Percentiles rank a stretch among this genome's conserved stretches.
phyloP scores from a whole-genome alignment of 148 eudicot genomes.

The Nyssa sinensis region DNA sequence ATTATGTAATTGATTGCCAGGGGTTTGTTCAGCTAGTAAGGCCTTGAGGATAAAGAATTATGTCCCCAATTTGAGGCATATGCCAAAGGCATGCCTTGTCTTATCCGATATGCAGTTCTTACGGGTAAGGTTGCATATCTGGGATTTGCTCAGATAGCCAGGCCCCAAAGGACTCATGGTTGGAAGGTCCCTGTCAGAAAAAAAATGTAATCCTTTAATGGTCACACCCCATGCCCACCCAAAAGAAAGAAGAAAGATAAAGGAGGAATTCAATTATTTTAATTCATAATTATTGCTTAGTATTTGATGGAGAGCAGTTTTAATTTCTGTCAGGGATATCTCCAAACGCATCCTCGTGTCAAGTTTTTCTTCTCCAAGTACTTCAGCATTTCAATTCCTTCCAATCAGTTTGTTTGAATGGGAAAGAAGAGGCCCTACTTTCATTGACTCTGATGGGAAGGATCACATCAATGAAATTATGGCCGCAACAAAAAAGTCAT shows the following conservation, averaged over 20 bases:
- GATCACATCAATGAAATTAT: conserved; percentile 40
- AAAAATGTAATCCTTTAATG: not conserved
- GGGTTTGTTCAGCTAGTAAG: no score
- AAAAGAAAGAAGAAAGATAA: not conserved
- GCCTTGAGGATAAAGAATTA: no score
- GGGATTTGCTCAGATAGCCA: no score
- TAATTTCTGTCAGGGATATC: conserved; percentile 59
- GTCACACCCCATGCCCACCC: not conserved
- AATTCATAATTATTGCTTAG: not conserved
- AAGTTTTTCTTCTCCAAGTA: conserved; percentile 68
- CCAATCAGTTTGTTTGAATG: conserved; percentile 65
- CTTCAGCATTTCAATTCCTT: conserved; percentile 50
- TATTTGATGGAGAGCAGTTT: not conserved
- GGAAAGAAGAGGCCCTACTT: conserved; percentile 34
- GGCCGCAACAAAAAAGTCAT: conserved; percentile 48
- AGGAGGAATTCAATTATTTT: not conserved
- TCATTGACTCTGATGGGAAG: conserved; percentile 27
- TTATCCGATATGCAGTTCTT: no score
- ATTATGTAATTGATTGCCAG: no score
- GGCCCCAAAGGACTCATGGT: no score
- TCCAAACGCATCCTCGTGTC: conserved; percentile 53
- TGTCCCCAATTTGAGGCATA: no score
- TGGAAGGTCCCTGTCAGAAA: not conserved
- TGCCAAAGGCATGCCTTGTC: no score
- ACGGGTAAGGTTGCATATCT: no score